phyloP scores from a whole-genome alignment of 305 asterid species.

The Caryopteris hybrid region DNA sequence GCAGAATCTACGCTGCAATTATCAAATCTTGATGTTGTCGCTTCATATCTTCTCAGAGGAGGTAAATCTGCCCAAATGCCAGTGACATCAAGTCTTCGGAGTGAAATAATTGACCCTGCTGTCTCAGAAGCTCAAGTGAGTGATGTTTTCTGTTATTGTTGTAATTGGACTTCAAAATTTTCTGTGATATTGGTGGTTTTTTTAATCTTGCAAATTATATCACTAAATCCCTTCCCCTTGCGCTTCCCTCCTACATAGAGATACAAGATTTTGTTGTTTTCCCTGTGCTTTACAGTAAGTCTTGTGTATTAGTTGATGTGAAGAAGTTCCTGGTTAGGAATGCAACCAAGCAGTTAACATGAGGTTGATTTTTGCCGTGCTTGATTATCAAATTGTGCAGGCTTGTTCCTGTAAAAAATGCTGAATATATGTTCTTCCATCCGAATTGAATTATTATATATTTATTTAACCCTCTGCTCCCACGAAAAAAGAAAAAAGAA shows the following conservation, averaged over 20 bases:
- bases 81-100: slow-evolving; percentile 52
- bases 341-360: too few relatives aligned
- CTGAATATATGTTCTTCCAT: too few relatives aligned
- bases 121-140: slow-evolving; percentile 76
- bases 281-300: background rate
- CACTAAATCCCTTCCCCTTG: background rate
- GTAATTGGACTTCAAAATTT: background rate
- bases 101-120: slow-evolving; percentile 74
- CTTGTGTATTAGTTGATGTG: too few relatives aligned
- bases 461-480: too few relatives aligned
- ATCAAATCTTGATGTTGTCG: slow-evolving; percentile 74
- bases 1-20: slow-evolving; percentile 68
- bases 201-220: background rate
- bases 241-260: background rate
- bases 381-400: too few relatives aligned
- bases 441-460: too few relatives aligned
- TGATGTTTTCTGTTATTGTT: slow-evolving; percentile 14
- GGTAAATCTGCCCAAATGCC: slow-evolving; percentile 68
- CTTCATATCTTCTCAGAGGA: slow-evolving; percentile 64
- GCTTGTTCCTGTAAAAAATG: too few relatives aligned
- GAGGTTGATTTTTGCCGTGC: too few relatives aligned
- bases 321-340: too few relatives aligned
- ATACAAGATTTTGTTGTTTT: background rate
- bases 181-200: slow-evolving; percentile 4
- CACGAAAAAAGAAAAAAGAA: too few relatives aligned